A percentile compares a stretch with the other conserved stretches of the same genome.
phyloP scores from a whole-genome alignment of 176 grass and related monocot species.

The Canna indica region DNA sequence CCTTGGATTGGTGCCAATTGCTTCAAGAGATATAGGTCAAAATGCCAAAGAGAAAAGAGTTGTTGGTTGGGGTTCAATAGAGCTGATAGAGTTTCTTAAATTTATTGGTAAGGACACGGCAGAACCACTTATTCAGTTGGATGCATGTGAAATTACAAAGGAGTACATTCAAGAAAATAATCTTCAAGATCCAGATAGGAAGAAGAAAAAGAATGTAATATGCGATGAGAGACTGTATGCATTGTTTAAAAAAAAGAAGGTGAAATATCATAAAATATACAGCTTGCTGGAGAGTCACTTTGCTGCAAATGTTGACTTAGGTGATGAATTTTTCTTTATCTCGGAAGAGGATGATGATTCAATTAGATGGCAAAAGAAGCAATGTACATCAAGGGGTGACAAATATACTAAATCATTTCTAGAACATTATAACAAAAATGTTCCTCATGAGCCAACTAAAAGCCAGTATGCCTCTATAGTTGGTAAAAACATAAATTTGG shows the following conservation, averaged over 20 bases:
- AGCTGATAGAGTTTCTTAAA: slow-evolving; percentile 59
- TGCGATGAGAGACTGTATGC: slow-evolving; percentile 46
- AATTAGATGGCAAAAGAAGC: slow-evolving; percentile 29
- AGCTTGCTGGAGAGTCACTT: slow-evolving; percentile 57
- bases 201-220: slow-evolving; percentile 49
- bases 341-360: slow-evolving; percentile 33
- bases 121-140: slow-evolving; percentile 40
- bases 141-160: slow-evolving; percentile 43
- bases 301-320: slow-evolving; percentile 46
- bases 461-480: slow-evolving; percentile 40
- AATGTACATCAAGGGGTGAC: slow-evolving; percentile 15
- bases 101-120: slow-evolving; percentile 41
- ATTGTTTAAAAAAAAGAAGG: slow-evolving; percentile 59
- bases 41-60: slow-evolving; percentile 56
- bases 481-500: slow-evolving; percentile 43
- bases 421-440: slow-evolving; percentile 10
- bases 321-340: slow-evolving; percentile 31
- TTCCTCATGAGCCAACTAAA: slow-evolving; percentile 37
- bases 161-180: slow-evolving; percentile 56
- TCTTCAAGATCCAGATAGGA: slow-evolving; percentile 23
- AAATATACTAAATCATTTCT: slow-evolving; percentile 23
- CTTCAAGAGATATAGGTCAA: slow-evolving; percentile 42
- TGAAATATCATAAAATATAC: slow-evolving; percentile 50
- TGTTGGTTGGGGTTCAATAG: slow-evolving; percentile 59
- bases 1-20: no score